phyloP scores from a whole-genome alignment of 2,329 filamentous ascomycete genomes.

The Biscogniauxia mediterranea region DNA sequence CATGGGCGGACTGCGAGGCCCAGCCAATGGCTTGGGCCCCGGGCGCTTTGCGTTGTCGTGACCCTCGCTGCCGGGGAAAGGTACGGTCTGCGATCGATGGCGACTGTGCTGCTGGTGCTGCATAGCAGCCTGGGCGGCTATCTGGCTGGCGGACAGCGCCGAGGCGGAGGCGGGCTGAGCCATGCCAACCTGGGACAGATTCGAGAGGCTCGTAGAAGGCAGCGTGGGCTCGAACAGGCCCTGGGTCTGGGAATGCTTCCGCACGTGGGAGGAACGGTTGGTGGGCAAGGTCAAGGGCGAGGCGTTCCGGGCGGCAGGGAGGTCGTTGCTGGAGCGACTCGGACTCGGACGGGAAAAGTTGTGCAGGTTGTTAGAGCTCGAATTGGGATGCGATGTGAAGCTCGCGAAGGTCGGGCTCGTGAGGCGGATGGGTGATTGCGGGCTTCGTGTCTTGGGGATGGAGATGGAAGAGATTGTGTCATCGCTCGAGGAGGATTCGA shows the following conservation, averaged over 20 bases:
- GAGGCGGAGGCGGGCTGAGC: constrained; percentile 43
- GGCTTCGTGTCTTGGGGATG: constrained; percentile 45
- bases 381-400: constrained; percentile 47
- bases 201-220: constrained; percentile 59
- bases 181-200: constrained; percentile 50
- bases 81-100: constrained; percentile 73
- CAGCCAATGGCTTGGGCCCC: constrained; percentile 34
- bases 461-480: constrained; percentile 30
- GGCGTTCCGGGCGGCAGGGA: constrained; percentile 37
- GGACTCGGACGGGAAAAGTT: constrained; percentile 60
- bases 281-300: constrained; percentile 44
- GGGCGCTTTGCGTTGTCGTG: constrained; percentile 43
- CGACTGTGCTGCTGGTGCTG: constrained; percentile 59
- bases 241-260: constrained; percentile 70
- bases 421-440: constrained; percentile 36
- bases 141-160: constrained; percentile 66
- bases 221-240: constrained; percentile 75
- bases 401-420: constrained; percentile 48
- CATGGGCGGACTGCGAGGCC: constrained; percentile 59
- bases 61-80: constrained; percentile 48
- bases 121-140: constrained; percentile 76
- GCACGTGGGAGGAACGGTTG: constrained; percentile 34
- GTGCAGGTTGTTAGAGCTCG: constrained; percentile 48
- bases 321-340: constrained; percentile 35
- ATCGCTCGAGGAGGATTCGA: constrained; percentile 47